These are phyloP conservation scores for Chlorella variabilis DNA, from an alignment of 163 green algal species.

Conservation along the genomic window DNA sequence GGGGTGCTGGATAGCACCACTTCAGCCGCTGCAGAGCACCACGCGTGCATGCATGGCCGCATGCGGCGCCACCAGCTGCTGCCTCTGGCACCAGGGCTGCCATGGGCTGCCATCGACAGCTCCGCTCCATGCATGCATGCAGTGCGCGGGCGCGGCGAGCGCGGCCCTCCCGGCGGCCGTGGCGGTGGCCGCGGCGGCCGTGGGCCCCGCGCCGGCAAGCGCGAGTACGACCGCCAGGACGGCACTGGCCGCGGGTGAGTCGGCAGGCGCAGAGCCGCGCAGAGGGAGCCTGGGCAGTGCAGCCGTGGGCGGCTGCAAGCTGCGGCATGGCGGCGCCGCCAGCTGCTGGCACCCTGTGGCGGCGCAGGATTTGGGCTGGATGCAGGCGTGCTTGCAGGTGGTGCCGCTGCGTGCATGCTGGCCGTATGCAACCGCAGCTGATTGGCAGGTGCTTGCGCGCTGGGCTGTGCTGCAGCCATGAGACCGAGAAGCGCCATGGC, in stretches of 20 bases:
- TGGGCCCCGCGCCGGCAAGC: slow-evolving; percentile 53
- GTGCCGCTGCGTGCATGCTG: neutral
- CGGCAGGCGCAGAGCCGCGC: neutral
- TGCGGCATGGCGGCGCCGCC: neutral
- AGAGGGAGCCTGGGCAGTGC: neutral
- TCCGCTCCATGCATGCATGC: neutral
- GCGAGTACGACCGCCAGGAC: slow-evolving; percentile 88
- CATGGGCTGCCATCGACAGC: too few species aligned
- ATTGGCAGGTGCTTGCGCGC: too few species aligned
- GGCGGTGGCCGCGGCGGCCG: slow-evolving; percentile 51
- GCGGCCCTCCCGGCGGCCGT: slow-evolving; percentile 42
- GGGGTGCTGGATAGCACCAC: too few species aligned
- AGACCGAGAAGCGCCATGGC: slow-evolving; percentile 86
- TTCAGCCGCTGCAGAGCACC: too few species aligned
- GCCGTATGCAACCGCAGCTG: neutral
- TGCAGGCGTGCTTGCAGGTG: neutral
- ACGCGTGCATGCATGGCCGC: neutral
- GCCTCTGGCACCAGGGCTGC: too few species aligned
- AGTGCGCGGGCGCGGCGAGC: slow-evolving; percentile 6
- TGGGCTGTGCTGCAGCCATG: slow-evolving; percentile 64
- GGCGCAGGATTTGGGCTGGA: too few species aligned
- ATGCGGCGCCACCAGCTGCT: too few species aligned
- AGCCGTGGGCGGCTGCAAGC: neutral
- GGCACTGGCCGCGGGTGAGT: slow-evolving; percentile 85
- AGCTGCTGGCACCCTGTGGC: too few species aligned